Evolutionary conservation across 148 eudicot species (phyloP).

Genomic region (Talinum fruticosum): DNA sequence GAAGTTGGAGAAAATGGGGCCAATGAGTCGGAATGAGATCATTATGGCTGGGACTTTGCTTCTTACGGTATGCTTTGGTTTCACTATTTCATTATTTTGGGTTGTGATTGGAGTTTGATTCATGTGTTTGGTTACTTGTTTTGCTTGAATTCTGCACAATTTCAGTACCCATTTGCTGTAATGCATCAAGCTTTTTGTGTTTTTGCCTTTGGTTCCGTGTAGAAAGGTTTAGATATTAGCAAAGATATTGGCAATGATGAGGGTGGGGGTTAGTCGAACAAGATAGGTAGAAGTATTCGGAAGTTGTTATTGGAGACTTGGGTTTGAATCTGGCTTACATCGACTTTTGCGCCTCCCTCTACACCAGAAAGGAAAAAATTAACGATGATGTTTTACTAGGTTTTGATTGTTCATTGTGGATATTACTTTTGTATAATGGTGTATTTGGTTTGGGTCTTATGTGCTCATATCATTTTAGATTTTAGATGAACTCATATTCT

Average conservation of each 20-base stretch:
- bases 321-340: no score
- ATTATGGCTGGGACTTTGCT: conserved; percentile 85
- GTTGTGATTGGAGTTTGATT: background rate
- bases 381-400: background rate
- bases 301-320: no score
- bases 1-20: conserved; percentile 81
- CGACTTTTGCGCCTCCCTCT: no score
- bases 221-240: background rate
- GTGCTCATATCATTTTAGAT: background rate
- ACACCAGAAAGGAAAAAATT: no score
- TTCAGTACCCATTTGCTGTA: background rate
- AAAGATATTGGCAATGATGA: no score
- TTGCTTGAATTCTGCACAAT: background rate
- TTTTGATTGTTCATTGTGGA: background rate
- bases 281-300: no score
- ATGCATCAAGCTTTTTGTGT: no score
- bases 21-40: conserved; percentile 82
- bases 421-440: no score
- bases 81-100: background rate
- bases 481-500: background rate
- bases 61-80: conserved; percentile 53
- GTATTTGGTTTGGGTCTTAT: background rate
- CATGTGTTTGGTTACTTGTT: background rate
- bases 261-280: no score
- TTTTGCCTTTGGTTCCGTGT: no score